Conservation (phyloP, 768 basidiomycete genomes). For the Cubamyces lactineus region DNA sequence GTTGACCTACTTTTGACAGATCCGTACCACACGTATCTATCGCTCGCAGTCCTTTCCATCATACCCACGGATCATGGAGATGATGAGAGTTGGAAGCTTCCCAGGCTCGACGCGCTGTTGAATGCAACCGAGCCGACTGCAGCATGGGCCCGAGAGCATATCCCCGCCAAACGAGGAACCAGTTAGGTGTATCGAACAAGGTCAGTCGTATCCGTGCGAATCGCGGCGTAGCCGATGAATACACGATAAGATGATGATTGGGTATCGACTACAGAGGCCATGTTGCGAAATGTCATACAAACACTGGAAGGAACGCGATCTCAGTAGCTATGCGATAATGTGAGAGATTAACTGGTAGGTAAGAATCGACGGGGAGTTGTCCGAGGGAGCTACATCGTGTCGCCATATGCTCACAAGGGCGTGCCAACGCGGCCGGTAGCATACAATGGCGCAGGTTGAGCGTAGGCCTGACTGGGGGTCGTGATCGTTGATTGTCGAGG, state of each 20-base stretch:
- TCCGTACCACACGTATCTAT: conserved; percentile 94
- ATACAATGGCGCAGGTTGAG: not conserved
- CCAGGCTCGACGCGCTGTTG: conserved; percentile 65
- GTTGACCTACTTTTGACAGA: conserved; percentile 48
- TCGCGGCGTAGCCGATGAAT: not conserved
- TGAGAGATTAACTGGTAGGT: no score
- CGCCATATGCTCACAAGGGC: not conserved
- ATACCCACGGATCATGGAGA: conserved; percentile 41
- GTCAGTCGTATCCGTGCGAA: not conserved
- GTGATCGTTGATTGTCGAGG: not conserved
- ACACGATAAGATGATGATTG: no score
- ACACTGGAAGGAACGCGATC: no score
- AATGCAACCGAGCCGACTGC: conserved; percentile 72
- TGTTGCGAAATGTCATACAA: no score
- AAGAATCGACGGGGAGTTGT: no score
- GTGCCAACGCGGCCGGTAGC: not conserved
- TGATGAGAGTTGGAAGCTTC: conserved; percentile 55
- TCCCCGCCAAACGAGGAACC: conserved; percentile 39
- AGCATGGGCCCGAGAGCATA: conserved; percentile 64
- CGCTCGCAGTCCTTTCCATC: conserved; percentile 79
- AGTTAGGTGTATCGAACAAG: not conserved
- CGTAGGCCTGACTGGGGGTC: not conserved
- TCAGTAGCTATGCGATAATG: no score
- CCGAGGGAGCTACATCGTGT: not conserved
- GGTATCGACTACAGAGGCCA: no score